Base-by-base conservation (phyloP, 1,139 yeast genomes). In the Protomyces gravidus region DNA sequence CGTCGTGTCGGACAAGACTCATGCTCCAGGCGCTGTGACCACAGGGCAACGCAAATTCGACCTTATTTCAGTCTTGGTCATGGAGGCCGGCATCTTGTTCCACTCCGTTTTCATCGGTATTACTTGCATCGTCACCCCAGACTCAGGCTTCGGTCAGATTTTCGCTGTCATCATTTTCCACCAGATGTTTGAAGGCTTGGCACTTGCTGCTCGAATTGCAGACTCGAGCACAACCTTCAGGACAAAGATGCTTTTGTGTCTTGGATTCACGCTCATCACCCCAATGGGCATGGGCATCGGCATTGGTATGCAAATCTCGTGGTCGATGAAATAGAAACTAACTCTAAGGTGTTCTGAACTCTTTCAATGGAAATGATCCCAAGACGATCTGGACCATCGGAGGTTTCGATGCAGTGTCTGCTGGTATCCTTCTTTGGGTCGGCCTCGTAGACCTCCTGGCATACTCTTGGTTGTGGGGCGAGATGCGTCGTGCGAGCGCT, bases 161-260 rank as follows among this genome's bases (percentile, higher is more conserved):
- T 89, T 86, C 72, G 79, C 85, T 66, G 97, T 89, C 17, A 72
- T 89, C 59, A 84, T 86, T 2, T 89, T 89, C 80, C 97, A 89
- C 73, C 97, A 89, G 74, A 79, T 86, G 75, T 89, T 89, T 71
- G 97, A 89, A 76, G 97, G 97, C 60, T 77, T 89, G 60, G 97
- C 96, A 67, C 78, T 89, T 67, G 97, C 97, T 58, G 81, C 95
- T 5, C 80, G 97, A 71, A 78, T 89, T 61, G 89, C 96, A 1
- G 78, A 80, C 25, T 87, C 28, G 70, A 72, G 27, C 63, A 47
- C 19, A 2, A 71, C 50, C 77, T 76, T 68, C 63, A 66, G 45
- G 71, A 68, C 70, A 27, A 89, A 90, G 17, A 84, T 85, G 81
- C 51, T 78, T 0, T 73, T 84, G 65, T 83, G 83, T 36, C 39